These are phyloP conservation scores for Calonectria crousiana DNA, from an alignment of 2,329 filamentous ascomycete species.

Conservation along the genomic window DNA sequence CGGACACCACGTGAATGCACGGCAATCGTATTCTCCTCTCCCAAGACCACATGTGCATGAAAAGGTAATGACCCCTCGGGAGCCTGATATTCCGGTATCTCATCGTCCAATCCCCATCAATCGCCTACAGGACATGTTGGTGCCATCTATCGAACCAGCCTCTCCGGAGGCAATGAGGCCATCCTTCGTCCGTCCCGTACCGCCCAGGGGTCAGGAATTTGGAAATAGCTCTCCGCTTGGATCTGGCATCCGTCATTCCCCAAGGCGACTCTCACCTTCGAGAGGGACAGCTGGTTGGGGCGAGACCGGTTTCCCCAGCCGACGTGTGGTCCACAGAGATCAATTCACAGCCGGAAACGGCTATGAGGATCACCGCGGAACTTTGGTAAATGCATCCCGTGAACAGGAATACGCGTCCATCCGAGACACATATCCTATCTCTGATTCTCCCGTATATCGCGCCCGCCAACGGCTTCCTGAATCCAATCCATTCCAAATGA, in stretches of 20 bases:
- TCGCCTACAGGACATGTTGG: constrained; percentile 56
- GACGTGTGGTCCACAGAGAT: constrained; percentile 32
- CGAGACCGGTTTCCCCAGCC: constrained; percentile 30
- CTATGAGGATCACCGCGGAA: constrained; percentile 27
- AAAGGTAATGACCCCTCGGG: constrained; percentile 45
- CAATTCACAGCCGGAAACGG: constrained; percentile 20
- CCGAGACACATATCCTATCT: constrained; percentile 22
- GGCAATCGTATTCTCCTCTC: constrained; percentile 36
- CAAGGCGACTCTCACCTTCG: constrained; percentile 35
- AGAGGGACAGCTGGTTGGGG: constrained; percentile 32
- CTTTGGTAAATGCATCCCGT: constrained; percentile 12
- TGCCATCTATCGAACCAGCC: constrained; percentile 60
- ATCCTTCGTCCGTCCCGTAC: constrained; percentile 50
- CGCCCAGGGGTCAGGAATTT: constrained; percentile 42
- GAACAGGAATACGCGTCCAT: constrained; percentile 26
- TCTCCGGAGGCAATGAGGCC: constrained; percentile 53
- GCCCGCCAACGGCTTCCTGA: constrained; percentile 33
- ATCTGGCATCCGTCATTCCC: constrained; percentile 35
- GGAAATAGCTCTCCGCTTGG: constrained; percentile 35
- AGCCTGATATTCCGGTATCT: constrained; percentile 34
- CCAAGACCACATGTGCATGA: constrained; percentile 29
- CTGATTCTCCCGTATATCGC: constrained; percentile 26
- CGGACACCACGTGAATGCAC: constrained; percentile 32
- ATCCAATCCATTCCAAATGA: constrained; percentile 26
- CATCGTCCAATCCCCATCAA: constrained; percentile 35